Conservation (phyloP, 257 asterid genomes). For the Lycium ferocissimum region DNA sequence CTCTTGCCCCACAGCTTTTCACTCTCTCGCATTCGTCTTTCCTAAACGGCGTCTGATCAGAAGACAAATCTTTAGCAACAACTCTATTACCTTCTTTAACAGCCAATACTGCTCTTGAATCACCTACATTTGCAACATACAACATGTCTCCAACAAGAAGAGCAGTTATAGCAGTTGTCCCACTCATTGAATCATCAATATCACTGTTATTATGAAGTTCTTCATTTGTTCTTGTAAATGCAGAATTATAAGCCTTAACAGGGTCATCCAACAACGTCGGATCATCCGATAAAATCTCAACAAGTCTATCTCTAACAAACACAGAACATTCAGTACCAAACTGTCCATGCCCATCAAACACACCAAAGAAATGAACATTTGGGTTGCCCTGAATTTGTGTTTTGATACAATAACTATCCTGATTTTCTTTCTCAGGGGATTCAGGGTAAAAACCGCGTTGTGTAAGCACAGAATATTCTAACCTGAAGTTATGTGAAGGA, state of each 20-base stretch:
- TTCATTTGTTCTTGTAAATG: constrained; percentile 70
- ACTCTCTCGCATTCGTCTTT: constrained; percentile 94
- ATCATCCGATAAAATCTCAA: constrained; percentile 64
- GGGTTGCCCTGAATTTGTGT: constrained; percentile 76
- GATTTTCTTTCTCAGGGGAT: constrained; percentile 84
- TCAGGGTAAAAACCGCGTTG: constrained; percentile 92
- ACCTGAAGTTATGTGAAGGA: constrained; percentile 73
- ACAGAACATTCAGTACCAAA: constrained; percentile 79
- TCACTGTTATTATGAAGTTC: constrained; percentile 71
- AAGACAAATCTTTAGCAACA: constrained; percentile 77
- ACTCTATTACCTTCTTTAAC: constrained; percentile 72
- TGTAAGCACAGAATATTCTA: constrained; percentile 71
- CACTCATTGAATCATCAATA: constrained; percentile 96
- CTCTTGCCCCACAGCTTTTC: constrained; percentile 91
- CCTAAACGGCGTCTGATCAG: constrained; percentile 90
- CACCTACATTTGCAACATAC: constrained; percentile 95
- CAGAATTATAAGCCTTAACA: constrained; percentile 70
- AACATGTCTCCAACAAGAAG: constrained; percentile 73
- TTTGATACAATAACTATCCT: constrained; percentile 75
- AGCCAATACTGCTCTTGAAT: constrained; percentile 86
- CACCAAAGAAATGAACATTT: constrained; percentile 95
- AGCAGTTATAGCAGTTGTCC: constrained; percentile 90
- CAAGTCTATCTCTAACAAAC: constrained; percentile 81
- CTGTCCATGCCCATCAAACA: constrained; percentile 93
- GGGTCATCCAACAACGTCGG: constrained; percentile 79